phyloP scores from a whole-genome alignment of 1,139 yeast species.

The Nadsonia starkeyi-henricii region DNA sequence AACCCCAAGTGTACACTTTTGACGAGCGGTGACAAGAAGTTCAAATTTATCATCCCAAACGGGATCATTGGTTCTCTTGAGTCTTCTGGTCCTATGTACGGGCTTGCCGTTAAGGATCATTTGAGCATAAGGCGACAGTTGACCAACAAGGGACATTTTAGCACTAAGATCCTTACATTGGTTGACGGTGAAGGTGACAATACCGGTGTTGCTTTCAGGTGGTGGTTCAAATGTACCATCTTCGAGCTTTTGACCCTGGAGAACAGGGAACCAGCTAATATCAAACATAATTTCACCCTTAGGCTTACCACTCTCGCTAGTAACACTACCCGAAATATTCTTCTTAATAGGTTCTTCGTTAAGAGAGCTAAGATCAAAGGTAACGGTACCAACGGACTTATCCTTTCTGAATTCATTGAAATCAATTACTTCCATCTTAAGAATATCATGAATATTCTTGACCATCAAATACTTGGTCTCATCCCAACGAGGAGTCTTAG shows the following conservation, averaged over 20 bases:
- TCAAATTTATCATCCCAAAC: conserved; percentile 55
- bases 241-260: conserved; percentile 59
- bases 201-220: conserved; percentile 89
- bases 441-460: conserved; percentile 64
- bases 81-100: conserved; percentile 40
- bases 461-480: conserved; percentile 62
- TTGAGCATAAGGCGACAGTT: conserved; percentile 56
- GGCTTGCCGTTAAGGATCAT: conserved; percentile 48
- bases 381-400: conserved; percentile 62
- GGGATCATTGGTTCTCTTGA: conserved; percentile 55
- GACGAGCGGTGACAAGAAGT: conserved; percentile 59
- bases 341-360: conserved; percentile 40
- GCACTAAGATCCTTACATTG: conserved; percentile 62
- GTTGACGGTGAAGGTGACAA: conserved; percentile 56
- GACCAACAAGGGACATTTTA: conserved; percentile 50
- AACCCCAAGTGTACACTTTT: conserved; percentile 52
- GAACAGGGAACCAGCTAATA: conserved; percentile 62
- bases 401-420: conserved; percentile 70
- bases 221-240: conserved; percentile 82
- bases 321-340: conserved; percentile 35
- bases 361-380: conserved; percentile 55
- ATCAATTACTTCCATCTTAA: conserved; percentile 56
- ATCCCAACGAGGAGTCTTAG: conserved; percentile 68
- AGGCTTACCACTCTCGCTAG: conserved; percentile 65
- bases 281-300: conserved; percentile 65